Evolutionary conservation across 805 yeast species (phyloP), one percentile per base, ranked within the genome.

Genomic region (Pichia deserticola): DNA sequence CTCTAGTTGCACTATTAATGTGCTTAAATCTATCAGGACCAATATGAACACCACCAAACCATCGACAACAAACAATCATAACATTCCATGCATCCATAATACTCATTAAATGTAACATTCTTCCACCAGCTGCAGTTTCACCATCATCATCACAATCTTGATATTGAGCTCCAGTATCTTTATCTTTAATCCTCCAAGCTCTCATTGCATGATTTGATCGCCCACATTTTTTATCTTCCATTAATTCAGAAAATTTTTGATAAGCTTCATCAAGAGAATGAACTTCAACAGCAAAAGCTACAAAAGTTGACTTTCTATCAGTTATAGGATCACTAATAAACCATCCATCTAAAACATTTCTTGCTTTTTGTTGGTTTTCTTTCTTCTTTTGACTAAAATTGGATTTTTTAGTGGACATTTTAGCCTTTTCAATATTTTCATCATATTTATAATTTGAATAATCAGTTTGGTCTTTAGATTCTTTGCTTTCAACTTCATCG

Each of bases 101-200:
- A 36, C 86, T 79, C 55, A 90, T 67, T 44, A 90, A 66, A 69
- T 89, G 96, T 45, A 89, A 66, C 74, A 90, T 69, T 51, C 97
- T 71, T 5, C 90, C 81, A 9, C 99, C 99, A 1, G 98, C 96
- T 0, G 98, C 98, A 0, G 95, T 76, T 62, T 93, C 99, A 3
- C 99, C 99, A 62, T 92, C 99, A 64, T 93, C 98, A 61, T 93
- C 97, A 58, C 87, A 89, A 58, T 93, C 97, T 58, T 87, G 93
- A 44, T 74, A 76, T 36, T 76, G 72, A 0, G 80, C 76, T 0
- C 82, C 87, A 20, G 73, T 71, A 1, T 61, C 68, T 0, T 61
- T 64, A n/a, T 74, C 64, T 49, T 73, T 73, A 4, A 93, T 84
- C 54, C 98, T 71, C 84, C 92, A 90, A 0, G 96, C 93, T 13